These are phyloP conservation scores for Starmera stellimalicola DNA, from an alignment of 1,139 yeast species.

Conservation along the genomic window DNA sequence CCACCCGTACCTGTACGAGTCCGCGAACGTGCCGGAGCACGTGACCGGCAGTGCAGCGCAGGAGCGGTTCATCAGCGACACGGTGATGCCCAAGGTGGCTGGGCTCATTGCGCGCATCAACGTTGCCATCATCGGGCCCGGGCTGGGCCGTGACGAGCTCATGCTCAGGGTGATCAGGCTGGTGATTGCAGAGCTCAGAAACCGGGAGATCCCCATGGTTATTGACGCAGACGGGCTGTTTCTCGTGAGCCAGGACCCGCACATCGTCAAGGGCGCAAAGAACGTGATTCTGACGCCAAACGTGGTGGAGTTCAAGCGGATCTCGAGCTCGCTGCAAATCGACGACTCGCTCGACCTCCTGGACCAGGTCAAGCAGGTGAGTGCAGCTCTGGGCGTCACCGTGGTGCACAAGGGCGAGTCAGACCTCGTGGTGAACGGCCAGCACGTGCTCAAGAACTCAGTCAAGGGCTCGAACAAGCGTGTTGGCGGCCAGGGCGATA, in stretches of 20 bases:
- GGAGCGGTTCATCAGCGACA: conserved; percentile 26
- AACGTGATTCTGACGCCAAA: conserved; percentile 80
- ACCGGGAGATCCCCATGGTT: conserved; percentile 51
- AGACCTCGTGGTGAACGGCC: conserved; percentile 45
- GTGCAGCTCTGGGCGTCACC: conserved; percentile 47
- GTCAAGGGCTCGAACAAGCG: conserved; percentile 58
- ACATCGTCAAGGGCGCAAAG: conserved; percentile 37
- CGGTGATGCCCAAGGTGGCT: conserved; percentile 46
- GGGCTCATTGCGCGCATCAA: conserved; percentile 58
- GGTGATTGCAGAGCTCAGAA: conserved; percentile 47
- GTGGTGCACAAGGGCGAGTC: conserved; percentile 62
- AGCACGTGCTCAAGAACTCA: conserved; percentile 29
- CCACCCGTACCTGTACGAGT: conserved; percentile 64
- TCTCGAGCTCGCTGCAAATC: conserved; percentile 41
- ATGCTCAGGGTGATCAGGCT: conserved; percentile 54
- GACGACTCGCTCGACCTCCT: conserved; percentile 7
- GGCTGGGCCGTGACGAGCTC: conserved; percentile 72
- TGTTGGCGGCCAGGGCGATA: conserved; percentile 88
- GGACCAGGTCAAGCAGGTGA: conserved; percentile 25
- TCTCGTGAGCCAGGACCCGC: conserved; percentile 47
- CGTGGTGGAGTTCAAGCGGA: conserved; percentile 70
- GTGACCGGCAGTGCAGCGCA: conserved; percentile 3
- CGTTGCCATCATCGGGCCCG: conserved; percentile 86
- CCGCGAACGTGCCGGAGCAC: conserved; percentile 13
- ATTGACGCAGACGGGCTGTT: conserved; percentile 86